A percentile compares a stretch with the other conserved stretches of the same genome.
Conservation (phyloP, 2,329 filamentous ascomycete species). For the Penicillium occitanis region DNA sequence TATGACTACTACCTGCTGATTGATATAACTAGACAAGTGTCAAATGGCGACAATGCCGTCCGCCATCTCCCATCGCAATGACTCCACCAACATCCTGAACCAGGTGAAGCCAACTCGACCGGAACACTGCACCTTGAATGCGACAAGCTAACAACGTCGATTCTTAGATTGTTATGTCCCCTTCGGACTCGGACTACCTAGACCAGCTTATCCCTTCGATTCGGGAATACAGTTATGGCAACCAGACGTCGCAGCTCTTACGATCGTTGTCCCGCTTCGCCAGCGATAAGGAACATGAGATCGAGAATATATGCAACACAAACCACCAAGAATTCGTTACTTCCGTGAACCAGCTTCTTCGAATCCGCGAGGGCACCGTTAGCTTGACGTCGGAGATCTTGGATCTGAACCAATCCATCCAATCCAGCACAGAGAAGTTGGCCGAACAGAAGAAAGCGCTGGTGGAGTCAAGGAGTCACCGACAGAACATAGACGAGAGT, state of each 20-base stretch:
- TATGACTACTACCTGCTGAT: not conserved
- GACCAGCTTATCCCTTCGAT: slow-evolving; percentile 93
- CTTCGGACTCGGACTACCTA: slow-evolving; percentile 88
- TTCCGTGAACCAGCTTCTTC: slow-evolving; percentile 91
- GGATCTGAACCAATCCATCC: slow-evolving; percentile 89
- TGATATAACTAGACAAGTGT: not conserved
- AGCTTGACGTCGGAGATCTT: slow-evolving; percentile 86
- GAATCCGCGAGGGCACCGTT: slow-evolving; percentile 87
- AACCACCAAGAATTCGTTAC: slow-evolving; percentile 96
- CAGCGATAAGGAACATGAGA: slow-evolving; percentile 81
- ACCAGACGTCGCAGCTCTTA: slow-evolving; percentile 70
- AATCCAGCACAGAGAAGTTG: slow-evolving; percentile 88
- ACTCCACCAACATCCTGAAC: slow-evolving; percentile 41
- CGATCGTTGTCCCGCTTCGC: slow-evolving; percentile 80
- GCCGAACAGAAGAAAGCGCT: slow-evolving; percentile 92
- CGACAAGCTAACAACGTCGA: slow-evolving; percentile 20
- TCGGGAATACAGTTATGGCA: slow-evolving; percentile 79
- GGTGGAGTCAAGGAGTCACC: slow-evolving; percentile 86
- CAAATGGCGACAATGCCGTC: slow-evolving; percentile 35
- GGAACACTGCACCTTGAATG: slow-evolving; percentile 7
- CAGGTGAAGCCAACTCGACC: slow-evolving; percentile 32
- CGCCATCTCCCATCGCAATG: slow-evolving; percentile 34
- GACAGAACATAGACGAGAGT: slow-evolving; percentile 94
- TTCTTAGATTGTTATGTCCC: slow-evolving; percentile 81
- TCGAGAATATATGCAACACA: slow-evolving; percentile 89